These are phyloP conservation scores for Sugiyamaella qingdaonensis DNA, from an alignment of 805 yeast genomes.

Conservation along the genomic window DNA sequence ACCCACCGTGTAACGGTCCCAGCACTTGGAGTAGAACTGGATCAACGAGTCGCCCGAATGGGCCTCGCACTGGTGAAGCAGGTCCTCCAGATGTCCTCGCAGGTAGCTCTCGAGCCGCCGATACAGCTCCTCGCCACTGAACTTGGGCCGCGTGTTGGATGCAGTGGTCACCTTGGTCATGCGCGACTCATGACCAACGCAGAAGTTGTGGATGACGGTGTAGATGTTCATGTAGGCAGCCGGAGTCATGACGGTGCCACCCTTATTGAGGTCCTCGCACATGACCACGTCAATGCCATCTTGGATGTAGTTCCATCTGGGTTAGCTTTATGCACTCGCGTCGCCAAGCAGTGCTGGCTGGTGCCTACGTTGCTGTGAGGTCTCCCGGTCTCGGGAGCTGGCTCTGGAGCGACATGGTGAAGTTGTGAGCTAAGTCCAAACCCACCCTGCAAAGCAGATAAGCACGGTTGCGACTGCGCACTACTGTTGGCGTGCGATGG, in stretches of 20 bases:
- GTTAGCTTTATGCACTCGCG: background rate
- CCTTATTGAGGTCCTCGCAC: background rate
- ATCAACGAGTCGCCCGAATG: conserved; percentile 63
- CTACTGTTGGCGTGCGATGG: no score
- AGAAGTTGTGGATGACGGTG: conserved; percentile 88
- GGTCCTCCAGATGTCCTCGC: conserved; percentile 41
- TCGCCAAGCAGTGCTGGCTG: background rate
- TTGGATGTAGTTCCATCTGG: conserved; percentile 38
- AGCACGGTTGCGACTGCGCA: no score
- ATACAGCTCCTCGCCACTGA: conserved; percentile 90
- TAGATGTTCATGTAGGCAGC: conserved; percentile 81
- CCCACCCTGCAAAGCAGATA: background rate
- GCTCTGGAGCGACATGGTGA: background rate
- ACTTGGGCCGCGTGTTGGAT: conserved; percentile 14
- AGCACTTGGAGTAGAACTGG: conserved; percentile 77
- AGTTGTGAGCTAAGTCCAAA: background rate
- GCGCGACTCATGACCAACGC: conserved; percentile 43
- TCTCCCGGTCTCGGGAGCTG: conserved; percentile 28
- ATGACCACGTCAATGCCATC: conserved; percentile 30
- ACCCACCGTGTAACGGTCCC: conserved; percentile 88
- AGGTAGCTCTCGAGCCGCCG: conserved; percentile 64
- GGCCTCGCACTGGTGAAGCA: conserved; percentile 31
- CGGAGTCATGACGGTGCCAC: background rate
- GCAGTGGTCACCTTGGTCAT: conserved; percentile 12
- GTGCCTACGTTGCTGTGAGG: conserved; percentile 29